These are phyloP conservation scores for Gossypium arboreum DNA, from an alignment of 345 rosid genomes.

Conservation along the genomic window DNA sequence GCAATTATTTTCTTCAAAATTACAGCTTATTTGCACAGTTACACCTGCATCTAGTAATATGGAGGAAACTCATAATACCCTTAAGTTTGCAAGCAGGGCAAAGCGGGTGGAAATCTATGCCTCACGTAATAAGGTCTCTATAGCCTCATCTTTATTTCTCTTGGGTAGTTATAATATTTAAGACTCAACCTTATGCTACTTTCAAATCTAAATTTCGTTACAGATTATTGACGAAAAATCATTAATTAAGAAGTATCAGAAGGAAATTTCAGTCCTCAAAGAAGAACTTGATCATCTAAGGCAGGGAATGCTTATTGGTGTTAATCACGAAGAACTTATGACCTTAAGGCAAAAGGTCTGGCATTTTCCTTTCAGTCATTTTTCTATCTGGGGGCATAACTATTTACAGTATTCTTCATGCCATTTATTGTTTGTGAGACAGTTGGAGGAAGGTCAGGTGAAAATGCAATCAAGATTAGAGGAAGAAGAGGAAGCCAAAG, in stretches of 20 bases:
- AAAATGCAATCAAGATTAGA: constrained; percentile 99
- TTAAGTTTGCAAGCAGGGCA: constrained; percentile 98
- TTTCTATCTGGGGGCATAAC: not conserved
- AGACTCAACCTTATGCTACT: constrained; percentile 18
- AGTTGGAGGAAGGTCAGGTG: constrained; percentile 99
- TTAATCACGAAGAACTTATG: constrained; percentile 92
- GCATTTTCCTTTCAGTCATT: constrained; percentile 9
- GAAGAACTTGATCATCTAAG: constrained; percentile 86
- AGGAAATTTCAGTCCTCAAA: constrained; percentile 87
- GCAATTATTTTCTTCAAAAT: not conserved
- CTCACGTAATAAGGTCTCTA: constrained; percentile 86
- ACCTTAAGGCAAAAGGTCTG: constrained; percentile 85
- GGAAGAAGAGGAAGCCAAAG: constrained; percentile 99
- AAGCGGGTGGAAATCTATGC: constrained; percentile 95
- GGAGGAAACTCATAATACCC: constrained; percentile 98
- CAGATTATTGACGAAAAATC: constrained; percentile 99
- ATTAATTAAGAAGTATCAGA: constrained; percentile 93
- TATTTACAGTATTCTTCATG: not conserved
- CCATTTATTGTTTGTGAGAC: constrained; percentile 15
- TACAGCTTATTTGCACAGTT: constrained; percentile 95
- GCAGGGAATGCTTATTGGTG: constrained; percentile 82
- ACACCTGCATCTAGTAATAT: constrained; percentile 96
- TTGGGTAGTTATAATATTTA: constrained; percentile 12
- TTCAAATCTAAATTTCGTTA: constrained; percentile 21
- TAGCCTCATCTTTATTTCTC: constrained; percentile 5